Base-by-base conservation (phyloP, 2,329 filamentous ascomycete species). In the Apiospora pterosperma region DNA sequence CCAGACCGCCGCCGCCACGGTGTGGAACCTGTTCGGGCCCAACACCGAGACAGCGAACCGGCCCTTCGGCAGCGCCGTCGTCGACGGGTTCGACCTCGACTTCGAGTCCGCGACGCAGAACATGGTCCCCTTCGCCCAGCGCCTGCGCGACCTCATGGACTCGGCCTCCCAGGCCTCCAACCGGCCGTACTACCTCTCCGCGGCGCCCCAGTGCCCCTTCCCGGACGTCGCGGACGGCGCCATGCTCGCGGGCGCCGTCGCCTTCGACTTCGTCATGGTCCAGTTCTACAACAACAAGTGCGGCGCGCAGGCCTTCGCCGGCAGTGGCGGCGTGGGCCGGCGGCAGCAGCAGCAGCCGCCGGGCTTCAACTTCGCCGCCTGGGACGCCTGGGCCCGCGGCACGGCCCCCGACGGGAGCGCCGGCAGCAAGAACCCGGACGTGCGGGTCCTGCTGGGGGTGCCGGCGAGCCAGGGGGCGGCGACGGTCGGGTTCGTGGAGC, bases 1-100 rank as follows among this genome's bases (percentile, higher is more conserved):
- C 6, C 74, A 79, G 28, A 72, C 78, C 1, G 85, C 85, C 3
- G 91, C 90, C 0, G 77, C 89, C 62, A 80, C 84, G 21, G 78
- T 93, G 64, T 93, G 90, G 90, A 80, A 85, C 62, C 89, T 88
- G 67, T 93, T 92, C 74, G 91, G 91, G 2, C 88, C 90, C 5
- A 73, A 76, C 12, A 79, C 76, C 34, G 80, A 76, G 52, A 76
- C 75, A 1, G 78, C 79, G 8, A 81, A 85, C 64, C 86, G 91
- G 10, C 91, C 91, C 1, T 93, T 93, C 73, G 88, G 88, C 63
- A 76, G 78, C 12, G 85, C 88, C 11, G 80, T 86, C 5, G 78
- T 93, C 55, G 90, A 93, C 74, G 91, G 91, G 4, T 92, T 93
- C 74, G 91, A 93, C 76, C 87, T 93, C 68, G 91, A 93, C 74